Base-by-base conservation (phyloP, 805 yeast species). In the Maudiozyma barnettii region DNA sequence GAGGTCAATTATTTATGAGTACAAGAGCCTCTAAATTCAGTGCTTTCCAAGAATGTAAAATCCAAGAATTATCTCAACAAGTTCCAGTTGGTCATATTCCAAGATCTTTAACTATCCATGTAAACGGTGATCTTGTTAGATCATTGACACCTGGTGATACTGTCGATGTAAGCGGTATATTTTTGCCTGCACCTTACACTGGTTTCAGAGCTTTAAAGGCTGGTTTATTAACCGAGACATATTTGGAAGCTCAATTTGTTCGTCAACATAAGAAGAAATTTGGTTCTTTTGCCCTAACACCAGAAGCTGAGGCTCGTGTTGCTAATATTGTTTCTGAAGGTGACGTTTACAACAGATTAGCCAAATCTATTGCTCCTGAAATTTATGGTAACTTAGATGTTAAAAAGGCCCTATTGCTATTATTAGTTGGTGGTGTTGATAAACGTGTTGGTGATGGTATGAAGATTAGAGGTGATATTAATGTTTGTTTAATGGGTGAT, bases 31-130 rank as follows among this genome's bases (percentile, higher is more conserved):
- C 97, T 30, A 93, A 93, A 68, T 93, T 95, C 60, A 75, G 84
- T 46, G 86, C 96, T 6, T 93, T 90, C 74, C 99, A 93, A 70
- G 99, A 93, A 59, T 93, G 90, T 47, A 83, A 87, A 59, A 75
- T 93, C 51, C 99, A 93, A 71, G 99, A 93, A 67, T 71, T 91
- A 63, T 86, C 98, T 4, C 82, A 83, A 54, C 99, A 93, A 69
- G 99, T 93, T 16, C 99, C 99, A 1, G 91, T 90, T 26, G 99
- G 99, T 45, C 96, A 91, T 65, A 93, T 93, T 53, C 99, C 99
- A 43, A 78, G 99, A 59, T 70, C 88, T 29, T 72, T 93, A 52
- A 78, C 83, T 14, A 76, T 91, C 47, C 96, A 91, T 63, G 81
- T 91, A n/a, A 86, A 84, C 58, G 99, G 99, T 40, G 84, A 87